Conservation (phyloP, 306 rosid species). For the Medicago arabica region DNA sequence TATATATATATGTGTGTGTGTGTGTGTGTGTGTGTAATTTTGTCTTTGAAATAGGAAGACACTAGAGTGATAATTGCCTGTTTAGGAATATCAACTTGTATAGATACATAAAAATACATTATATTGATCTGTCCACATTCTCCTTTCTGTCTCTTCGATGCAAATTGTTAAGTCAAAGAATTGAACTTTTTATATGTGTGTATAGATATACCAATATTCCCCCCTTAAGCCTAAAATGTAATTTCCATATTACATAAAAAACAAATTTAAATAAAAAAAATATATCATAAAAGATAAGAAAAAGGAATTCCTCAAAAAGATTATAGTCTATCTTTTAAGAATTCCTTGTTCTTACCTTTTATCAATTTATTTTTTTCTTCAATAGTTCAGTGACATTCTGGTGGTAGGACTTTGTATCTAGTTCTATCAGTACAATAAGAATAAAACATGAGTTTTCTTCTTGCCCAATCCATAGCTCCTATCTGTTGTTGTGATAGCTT, state of each 20-base stretch:
- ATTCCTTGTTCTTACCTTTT: slow-evolving; percentile 4
- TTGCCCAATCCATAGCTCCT: slow-evolving; percentile 89
- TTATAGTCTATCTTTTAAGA: slow-evolving; percentile 10
- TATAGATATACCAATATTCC: not conserved
- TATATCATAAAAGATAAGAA: not conserved
- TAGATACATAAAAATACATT: not conserved
- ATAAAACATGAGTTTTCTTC: slow-evolving; percentile 93
- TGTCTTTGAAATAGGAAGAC: not conserved
- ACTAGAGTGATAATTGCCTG: not conserved
- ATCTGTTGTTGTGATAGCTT: slow-evolving; percentile 72
- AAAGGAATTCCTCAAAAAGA: slow-evolving; percentile 23
- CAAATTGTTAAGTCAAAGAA: slow-evolving; percentile 5
- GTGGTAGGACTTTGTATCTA: slow-evolving; percentile 81
- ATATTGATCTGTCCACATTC: not conserved
- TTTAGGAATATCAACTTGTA: not conserved
- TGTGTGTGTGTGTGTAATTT: too few relatives aligned
- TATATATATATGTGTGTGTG: too few relatives aligned
- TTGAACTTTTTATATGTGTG: not conserved
- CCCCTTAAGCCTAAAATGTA: not conserved
- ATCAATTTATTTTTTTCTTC: not conserved
- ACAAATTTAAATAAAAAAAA: not conserved
- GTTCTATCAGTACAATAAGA: slow-evolving; percentile 79
- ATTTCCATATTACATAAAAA: not conserved
- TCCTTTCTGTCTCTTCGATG: not conserved
- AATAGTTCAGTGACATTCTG: slow-evolving; percentile 68